These are phyloP conservation scores for Microcera coccophila DNA, from an alignment of 2,329 filamentous ascomycete genomes.

Conservation along the genomic window DNA sequence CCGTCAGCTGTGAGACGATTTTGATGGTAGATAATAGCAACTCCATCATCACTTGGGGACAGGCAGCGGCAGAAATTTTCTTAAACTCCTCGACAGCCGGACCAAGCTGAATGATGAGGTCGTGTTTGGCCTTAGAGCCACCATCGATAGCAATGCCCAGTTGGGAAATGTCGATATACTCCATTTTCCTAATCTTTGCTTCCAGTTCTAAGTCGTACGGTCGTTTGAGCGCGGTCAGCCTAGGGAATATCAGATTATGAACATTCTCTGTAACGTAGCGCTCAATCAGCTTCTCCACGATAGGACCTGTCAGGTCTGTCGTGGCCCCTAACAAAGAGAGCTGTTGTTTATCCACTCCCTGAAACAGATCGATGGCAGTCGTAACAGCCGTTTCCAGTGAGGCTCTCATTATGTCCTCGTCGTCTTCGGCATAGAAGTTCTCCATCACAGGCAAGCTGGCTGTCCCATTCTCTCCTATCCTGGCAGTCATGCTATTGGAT, in stretches of 20 bases:
- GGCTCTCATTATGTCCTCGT: slow-evolving; percentile 84
- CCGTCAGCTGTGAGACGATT: slow-evolving; percentile 66
- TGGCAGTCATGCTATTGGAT: slow-evolving; percentile 45
- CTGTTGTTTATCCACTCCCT: slow-evolving; percentile 92
- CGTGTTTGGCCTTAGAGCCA: slow-evolving; percentile 72
- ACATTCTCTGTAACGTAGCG: slow-evolving; percentile 91
- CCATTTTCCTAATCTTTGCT: slow-evolving; percentile 86
- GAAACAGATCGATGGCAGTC: slow-evolving; percentile 90
- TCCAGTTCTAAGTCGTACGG: slow-evolving; percentile 85
- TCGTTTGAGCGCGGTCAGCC: slow-evolving; percentile 71
- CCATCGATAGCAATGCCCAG: slow-evolving; percentile 84
- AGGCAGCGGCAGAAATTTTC: slow-evolving; percentile 72
- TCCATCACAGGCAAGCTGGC: slow-evolving; percentile 50
- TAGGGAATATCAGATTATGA: slow-evolving; percentile 83
- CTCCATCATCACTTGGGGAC: slow-evolving; percentile 86
- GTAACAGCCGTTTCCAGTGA: slow-evolving; percentile 90
- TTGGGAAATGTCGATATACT: slow-evolving; percentile 89
- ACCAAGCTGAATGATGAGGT: slow-evolving; percentile 71
- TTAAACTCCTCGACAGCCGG: slow-evolving; percentile 85
- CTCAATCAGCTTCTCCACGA: slow-evolving; percentile 92
- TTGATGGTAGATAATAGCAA: slow-evolving; percentile 78
- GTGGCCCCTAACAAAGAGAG: slow-evolving; percentile 86
- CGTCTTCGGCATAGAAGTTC: slow-evolving; percentile 75
- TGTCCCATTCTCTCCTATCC: slow-evolving; percentile 29
- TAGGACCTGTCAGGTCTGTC: slow-evolving; percentile 85